Evolutionary conservation across 768 basidiomycete genomes (phyloP), one percentile per base, ranked within the genome.

Genomic region (Tulasnella sp.): DNA sequence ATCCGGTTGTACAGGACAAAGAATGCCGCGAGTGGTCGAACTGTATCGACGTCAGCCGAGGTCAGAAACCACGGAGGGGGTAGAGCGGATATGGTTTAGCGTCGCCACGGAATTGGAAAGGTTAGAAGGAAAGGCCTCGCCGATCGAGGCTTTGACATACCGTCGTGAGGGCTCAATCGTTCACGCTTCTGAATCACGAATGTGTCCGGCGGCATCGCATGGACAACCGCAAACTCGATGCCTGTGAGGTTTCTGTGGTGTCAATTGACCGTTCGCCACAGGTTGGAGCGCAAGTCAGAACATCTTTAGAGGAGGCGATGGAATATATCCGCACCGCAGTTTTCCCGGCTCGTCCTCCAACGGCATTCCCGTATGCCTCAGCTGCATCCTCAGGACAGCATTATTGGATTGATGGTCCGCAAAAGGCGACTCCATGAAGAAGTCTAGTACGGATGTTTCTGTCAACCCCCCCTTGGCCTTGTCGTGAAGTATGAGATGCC

Each of bases 101-200:
- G 52, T 8, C 25, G 24, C 17, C 34, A 22, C 24, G 17, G 21
- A 17, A 53, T 25, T 22, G 19, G 30, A 53, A n/a, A n/a, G n/a
- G n/a, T n/a, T n/a, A n/a, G n/a, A n/a, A n/a, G n/a, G n/a, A n/a
- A 52, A 41, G 24, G 49, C 27, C n/a, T 21, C 45, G 41, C 27
- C 55, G n/a, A 22, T n/a, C n/a, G 12, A 11, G 17, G 48, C 15
- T 24, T 44, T 12, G 44, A 66, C 79, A 62, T 52, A 89, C 91
- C 85, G 78, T 91, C 82, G 22, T 87, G 83, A 2, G 87, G 87
- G 4, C 87, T 89, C 53, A 87, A 63, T 34, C 92, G 78, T 62
- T 92, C 85, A 61, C 88, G 80, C 70, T 92, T 93, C 69, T 93
- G 91, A 43, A 94, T 86, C 63, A 94, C 78, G 70, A 92, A 94